These are phyloP conservation scores for Huiozyma sinensis DNA, from an alignment of 805 yeast genomes.

Conservation along the genomic window DNA sequence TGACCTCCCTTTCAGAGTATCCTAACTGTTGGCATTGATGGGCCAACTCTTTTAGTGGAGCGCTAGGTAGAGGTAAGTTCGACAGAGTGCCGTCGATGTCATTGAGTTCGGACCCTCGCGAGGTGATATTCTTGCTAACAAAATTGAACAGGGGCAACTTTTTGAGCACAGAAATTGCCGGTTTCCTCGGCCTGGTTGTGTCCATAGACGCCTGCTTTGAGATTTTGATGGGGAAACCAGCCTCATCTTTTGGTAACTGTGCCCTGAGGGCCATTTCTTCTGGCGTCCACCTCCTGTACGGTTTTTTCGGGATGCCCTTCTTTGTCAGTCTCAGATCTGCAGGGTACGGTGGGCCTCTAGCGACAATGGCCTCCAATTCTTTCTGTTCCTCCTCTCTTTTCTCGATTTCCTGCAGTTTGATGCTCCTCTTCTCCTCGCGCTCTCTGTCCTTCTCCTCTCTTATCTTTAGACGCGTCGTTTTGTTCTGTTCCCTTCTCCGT, in stretches of 20 bases:
- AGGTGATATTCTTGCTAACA: slow-evolving; percentile 5
- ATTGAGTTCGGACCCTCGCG: slow-evolving; percentile 5
- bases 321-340: slow-evolving; percentile 22
- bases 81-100: slow-evolving; percentile 18
- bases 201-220: slow-evolving; percentile 2
- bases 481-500: slow-evolving; percentile 14
- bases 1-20: neutral
- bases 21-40: neutral
- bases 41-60: neutral
- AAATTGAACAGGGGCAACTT: slow-evolving; percentile 22
- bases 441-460: slow-evolving; percentile 8
- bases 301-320: slow-evolving; percentile 26
- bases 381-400: slow-evolving; percentile 17
- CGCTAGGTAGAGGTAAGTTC: slow-evolving; percentile 4
- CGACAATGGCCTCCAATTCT: slow-evolving; percentile 23
- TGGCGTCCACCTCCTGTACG: slow-evolving; percentile 25
- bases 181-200: slow-evolving; percentile 16
- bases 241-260: slow-evolving; percentile 9
- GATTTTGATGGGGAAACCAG: neutral
- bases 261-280: slow-evolving; percentile 24
- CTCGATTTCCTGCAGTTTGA: slow-evolving; percentile 15
- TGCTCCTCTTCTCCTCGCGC: slow-evolving; percentile 14
- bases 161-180: slow-evolving; percentile 18
- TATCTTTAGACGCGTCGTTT: slow-evolving; percentile 7
- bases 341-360: slow-evolving; percentile 28